Base-by-base conservation (phyloP, 2,329 filamentous ascomycete species). In the Purpureocillium takamizusanense region DNA sequence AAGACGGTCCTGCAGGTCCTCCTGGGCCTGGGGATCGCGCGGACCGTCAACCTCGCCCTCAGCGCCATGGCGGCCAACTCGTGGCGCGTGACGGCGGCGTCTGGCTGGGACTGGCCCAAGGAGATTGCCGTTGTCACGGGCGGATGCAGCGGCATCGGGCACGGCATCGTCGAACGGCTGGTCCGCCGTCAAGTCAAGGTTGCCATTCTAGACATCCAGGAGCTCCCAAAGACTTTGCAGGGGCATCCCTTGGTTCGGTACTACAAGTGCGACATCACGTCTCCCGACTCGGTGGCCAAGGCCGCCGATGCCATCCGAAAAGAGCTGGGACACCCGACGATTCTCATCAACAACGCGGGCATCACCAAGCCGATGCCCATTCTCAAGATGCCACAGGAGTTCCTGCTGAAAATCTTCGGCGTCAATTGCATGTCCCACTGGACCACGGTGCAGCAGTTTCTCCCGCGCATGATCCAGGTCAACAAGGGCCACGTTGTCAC, bases 401-500 rank as follows among this genome's bases (percentile, higher is more conserved):
- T 76, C 44, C 65, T 82, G 38, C 70, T 70, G 14, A 74, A 74
- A 43, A 81, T 79, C 36, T 83, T 86, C 53, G 74, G 76, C 37
- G 77, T 86, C 47, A 87, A 86, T 60, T 66, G 74, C 3, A 59
- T 86, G 15, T 65, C 76, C 1, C 76, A 84, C 60, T 84, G 76
- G 65, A 76, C 69, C 58, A 69, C 78, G 3, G 63, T 70, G 0
- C 72, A 77, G 49, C 72, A 81, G 46, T 86, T 86, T 56, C 63
- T 87, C 1, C 82, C 83, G 0, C 52, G 60, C 46, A 82, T 87
- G 72, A 61, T 81, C 33, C 52, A 61, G 17, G 49, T 53, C 5
- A 76, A 85, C 62, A 81, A 86, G 61, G 82, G 83, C 37, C 82
- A 83, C 63, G 58, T 86, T 33, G 75, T 86, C 27, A 86, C 78